Evolutionary conservation across 2,329 filamentous ascomycete genomes (phyloP), one percentile per base, ranked within the genome.

Genomic region (Xylaria sp.): DNA sequence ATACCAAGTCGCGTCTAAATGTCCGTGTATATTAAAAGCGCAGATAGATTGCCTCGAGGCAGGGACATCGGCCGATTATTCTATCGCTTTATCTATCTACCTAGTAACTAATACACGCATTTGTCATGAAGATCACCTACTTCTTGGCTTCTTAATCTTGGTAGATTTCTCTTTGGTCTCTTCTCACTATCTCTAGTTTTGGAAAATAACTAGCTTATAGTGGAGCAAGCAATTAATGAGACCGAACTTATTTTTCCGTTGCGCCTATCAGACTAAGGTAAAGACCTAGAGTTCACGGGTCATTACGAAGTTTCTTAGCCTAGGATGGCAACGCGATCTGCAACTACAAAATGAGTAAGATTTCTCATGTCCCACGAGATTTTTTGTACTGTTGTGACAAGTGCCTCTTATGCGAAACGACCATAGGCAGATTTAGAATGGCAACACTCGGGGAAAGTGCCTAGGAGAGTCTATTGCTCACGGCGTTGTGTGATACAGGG

Each of bases 81-180:
- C 64, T 61, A 72, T 71, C 71, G 67, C 67, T 72, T 67, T 48
- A 65, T 69, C 68, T 71, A 72, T 72, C 66, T 48, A 65, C 69
- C 68, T 71, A 72, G 48, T 71, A 69, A 54, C 65, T 76, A 76
- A 76, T 76, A 56, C 24, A 27, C 75, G 67, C 76, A 79, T 81
- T 82, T 80, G 81, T 78, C 78, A 76, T 79, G 81, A 11, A 55
- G 47, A 14, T 17, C 45, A 66, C 45, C 24, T 8, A n/a, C 4
- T 36, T 21, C 21, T 14, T 19, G 7, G 14, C 48, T n/a, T 45
- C 27, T 50, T 30, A 2, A n/a, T 53, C 9, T 4, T 51, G 3
- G 5, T 24, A n/a, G n/a, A 14, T 30, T 9, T 6, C 3, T 14
- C n/a, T 51, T 14, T 14, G 36, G 3, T 11, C 3, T n/a, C 6